Evolutionary conservation across 176 grass and related monocot genomes (phyloP), one percentile per base, ranked within the genome.

Genomic region (Eleusine indica): DNA sequence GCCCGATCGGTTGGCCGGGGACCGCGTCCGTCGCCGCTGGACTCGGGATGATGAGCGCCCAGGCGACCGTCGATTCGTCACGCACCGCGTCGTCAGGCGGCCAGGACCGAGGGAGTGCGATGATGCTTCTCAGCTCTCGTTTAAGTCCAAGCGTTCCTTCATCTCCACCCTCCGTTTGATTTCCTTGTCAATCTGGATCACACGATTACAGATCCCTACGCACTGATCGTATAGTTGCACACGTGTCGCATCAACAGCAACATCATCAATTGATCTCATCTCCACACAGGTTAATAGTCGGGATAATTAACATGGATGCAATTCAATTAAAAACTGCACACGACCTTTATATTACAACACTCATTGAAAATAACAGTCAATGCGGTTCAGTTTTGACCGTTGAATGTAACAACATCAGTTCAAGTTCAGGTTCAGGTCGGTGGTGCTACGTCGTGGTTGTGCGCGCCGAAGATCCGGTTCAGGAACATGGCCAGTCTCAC

Each of bases 401-500:
- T 56, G 79, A 25, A 42, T 22, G 21, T 60, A 9, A 35, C 66
- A 6, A 8, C 18, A 43, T 21, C 53, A 21, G 53, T 21, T 19
- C 6, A 57, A 5, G n/a, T 43, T 49, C 19, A 30, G 8, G 35
- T 48, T 89, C 82, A 87, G 32, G 41, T 62, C n/a, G 84, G 35
- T 17, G 68, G 28, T 15, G 66, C 21, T 0, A 54, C 71, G 58
- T 85, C 81, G 41, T 22, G 38, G 78, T 88, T 88, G 78, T 89
- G 81, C 43, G 84, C 22, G 7, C 90, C 90, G 68, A 97, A 97
- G 62, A 86, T 81, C 54, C 81, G 63, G 81, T 97, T 97, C 39
- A 97, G 82, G 84, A 87, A 88, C 95, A 97, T 91, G 70, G 90
- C 92, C 37, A 97, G 84, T 77, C 95, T 71, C 66, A 97, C 88